Evolutionary conservation across 1,284 basidiomycete species (phyloP), one percentile per base, ranked within the genome.

Genomic region (Tilletia caries): DNA sequence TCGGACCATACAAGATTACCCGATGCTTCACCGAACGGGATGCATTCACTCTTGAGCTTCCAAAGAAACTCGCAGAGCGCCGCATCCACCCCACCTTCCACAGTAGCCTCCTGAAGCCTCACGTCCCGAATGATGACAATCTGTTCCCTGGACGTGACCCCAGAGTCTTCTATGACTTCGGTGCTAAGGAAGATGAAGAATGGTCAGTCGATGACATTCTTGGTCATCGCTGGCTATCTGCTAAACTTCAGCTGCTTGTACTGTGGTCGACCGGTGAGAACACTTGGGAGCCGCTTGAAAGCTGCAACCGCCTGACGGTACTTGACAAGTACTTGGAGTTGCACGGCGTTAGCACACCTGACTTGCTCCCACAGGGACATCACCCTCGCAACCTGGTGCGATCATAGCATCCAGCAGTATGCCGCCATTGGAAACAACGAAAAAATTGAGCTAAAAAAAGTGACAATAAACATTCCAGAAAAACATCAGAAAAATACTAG

Each of bases 91-190:
- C 54, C 3, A 58, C 54, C 23, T 58, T 58, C 20, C 54, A 58
- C 27, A 29, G 25, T 8, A 58, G 54, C 27, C 54, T 58, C 23
- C 54, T 58, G 25, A 58, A 58, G 54, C 54, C 54, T 6, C 29
- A 29, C 20, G 54, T 29, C 25, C 54, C 54, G 5, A 58, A 58
- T 20, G 54, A 58, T 23, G 54, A 58, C 25, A 58, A 58, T 6
- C 27, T 58, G 12, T 58, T 58, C 54, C 54, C 54, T 29, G 23
- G 27, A n/a, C 54, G 54, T 6, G 54, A 58, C 6, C 20, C 54
- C 54, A 58, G 27, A 58, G 54, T 23, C 5, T 58, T 58, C 54
- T 58, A 58, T 32, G 54, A 58, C 54, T 58, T 58, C 8, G 54
- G 54, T 5, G 4, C 20, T 29, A 23, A 58, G 5, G 54, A 58